Evolutionary conservation across 306 rosid species (phyloP).

Genomic region (Inga leiocalycina): DNA sequence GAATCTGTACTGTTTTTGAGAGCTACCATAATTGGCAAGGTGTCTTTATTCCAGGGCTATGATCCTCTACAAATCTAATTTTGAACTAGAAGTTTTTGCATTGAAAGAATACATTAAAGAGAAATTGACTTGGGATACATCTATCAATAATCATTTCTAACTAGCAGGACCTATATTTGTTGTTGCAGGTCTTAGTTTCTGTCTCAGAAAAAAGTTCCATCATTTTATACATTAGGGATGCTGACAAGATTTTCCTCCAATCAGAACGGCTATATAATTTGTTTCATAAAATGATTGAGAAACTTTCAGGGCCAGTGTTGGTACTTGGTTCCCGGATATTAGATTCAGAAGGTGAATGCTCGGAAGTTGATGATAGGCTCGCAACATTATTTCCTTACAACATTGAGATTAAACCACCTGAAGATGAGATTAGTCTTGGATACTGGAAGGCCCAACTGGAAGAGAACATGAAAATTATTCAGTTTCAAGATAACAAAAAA

Average conservation of each 20-base stretch:
- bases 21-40: neutral
- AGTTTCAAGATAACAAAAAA: constrained; percentile 81
- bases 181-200: constrained; percentile 71
- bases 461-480: constrained; percentile 69
- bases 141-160: constrained; percentile 5
- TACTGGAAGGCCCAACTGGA: constrained; percentile 78
- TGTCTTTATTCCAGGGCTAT: constrained; percentile 17
- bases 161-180: neutral
- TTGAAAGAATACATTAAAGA: neutral
- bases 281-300: constrained; percentile 68
- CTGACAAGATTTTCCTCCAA: constrained; percentile 70
- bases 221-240: constrained; percentile 79
- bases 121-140: neutral
- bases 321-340: constrained; percentile 74
- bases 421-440: constrained; percentile 63
- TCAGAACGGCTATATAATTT: constrained; percentile 68
- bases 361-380: constrained; percentile 63
- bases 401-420: constrained; percentile 64
- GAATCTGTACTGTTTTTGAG: constrained; percentile 7
- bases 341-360: constrained; percentile 49
- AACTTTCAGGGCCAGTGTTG: constrained; percentile 77
- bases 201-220: constrained; percentile 70
- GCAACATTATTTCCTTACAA: constrained; percentile 64
- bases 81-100: neutral
- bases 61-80: neutral